Conservation (phyloP, 108 stramenopile species). For the Cyclotella choctawhatcheeana region DNA sequence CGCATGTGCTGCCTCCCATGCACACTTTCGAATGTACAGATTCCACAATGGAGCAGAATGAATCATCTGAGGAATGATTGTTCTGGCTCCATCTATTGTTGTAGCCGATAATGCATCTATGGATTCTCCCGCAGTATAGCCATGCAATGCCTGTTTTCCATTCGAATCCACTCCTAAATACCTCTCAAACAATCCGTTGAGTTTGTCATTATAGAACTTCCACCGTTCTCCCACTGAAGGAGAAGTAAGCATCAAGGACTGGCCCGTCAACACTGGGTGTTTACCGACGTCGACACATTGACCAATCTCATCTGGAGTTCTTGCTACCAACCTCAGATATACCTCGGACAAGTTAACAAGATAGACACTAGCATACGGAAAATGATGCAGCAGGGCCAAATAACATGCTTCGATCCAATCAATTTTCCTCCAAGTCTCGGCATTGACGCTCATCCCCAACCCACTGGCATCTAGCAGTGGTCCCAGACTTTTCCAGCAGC, state of each 20-base stretch:
- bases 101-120: constrained; percentile 15
- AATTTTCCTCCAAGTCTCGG: constrained; percentile 55
- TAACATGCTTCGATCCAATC: constrained; percentile 87
- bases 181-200: constrained; percentile 61
- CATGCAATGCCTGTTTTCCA: constrained; percentile 46
- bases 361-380: constrained; percentile 68
- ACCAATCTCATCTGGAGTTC: constrained; percentile 60
- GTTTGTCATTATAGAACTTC: constrained; percentile 54
- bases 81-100: constrained; percentile 17
- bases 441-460: background rate
- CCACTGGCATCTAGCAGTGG: constrained; percentile 9
- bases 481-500: constrained; percentile 59
- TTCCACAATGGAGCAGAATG: constrained; percentile 79
- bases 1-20: constrained; percentile 60
- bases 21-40: constrained; percentile 64
- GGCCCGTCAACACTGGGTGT: constrained; percentile 19
- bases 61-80: constrained; percentile 56
- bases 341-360: constrained; percentile 63
- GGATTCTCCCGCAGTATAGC: constrained; percentile 11
- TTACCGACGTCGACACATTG: constrained; percentile 35
- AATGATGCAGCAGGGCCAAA: constrained; percentile 70
- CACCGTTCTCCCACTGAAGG: constrained; percentile 16
- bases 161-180: constrained; percentile 63
- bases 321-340: constrained; percentile 61
- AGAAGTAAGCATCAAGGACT: constrained; percentile 28